Evolutionary conservation across 306 rosid genomes (phyloP).

Genomic region (Purshia tridentata): DNA sequence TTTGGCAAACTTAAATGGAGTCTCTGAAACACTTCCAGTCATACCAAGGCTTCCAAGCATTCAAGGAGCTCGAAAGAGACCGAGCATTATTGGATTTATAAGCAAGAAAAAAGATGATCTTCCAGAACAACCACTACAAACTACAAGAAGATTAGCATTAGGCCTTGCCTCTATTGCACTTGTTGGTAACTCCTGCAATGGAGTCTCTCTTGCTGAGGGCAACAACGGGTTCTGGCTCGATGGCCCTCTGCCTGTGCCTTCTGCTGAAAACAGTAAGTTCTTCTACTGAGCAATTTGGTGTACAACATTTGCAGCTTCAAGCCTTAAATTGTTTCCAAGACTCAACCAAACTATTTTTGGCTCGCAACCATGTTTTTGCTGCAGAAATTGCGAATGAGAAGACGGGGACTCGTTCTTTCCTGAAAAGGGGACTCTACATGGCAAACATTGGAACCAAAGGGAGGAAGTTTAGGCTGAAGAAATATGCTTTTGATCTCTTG

Average conservation of each 20-base stretch:
- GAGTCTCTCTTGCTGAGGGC: constrained; percentile 55
- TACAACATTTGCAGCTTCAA: neutral
- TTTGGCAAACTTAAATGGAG: constrained; percentile 57
- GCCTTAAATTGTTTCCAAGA: too few species aligned
- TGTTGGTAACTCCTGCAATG: constrained; percentile 31
- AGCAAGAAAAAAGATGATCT: constrained; percentile 46
- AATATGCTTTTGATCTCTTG: constrained; percentile 73
- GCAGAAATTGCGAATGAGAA: constrained; percentile 76
- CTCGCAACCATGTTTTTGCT: constrained; percentile 9
- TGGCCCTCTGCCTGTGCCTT: constrained; percentile 61
- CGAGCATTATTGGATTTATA: constrained; percentile 30
- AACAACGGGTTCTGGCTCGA: constrained; percentile 73
- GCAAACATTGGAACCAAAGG: constrained; percentile 72
- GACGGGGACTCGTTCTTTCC: constrained; percentile 78
- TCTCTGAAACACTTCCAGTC: constrained; percentile 49
- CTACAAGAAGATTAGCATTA: constrained; percentile 68
- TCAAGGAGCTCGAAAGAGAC: constrained; percentile 31
- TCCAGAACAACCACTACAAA: constrained; percentile 41
- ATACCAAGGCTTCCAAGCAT: constrained; percentile 42
- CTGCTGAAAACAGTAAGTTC: constrained; percentile 66
- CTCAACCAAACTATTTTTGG: neutral
- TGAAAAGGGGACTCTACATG: constrained; percentile 65
- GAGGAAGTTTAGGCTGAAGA: constrained; percentile 69
- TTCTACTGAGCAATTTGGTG: constrained; percentile 6
- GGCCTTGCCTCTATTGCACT: constrained; percentile 63